Conservation (phyloP, 192 early-diverging fungal species). For the Backusella tuberculispora region DNA sequence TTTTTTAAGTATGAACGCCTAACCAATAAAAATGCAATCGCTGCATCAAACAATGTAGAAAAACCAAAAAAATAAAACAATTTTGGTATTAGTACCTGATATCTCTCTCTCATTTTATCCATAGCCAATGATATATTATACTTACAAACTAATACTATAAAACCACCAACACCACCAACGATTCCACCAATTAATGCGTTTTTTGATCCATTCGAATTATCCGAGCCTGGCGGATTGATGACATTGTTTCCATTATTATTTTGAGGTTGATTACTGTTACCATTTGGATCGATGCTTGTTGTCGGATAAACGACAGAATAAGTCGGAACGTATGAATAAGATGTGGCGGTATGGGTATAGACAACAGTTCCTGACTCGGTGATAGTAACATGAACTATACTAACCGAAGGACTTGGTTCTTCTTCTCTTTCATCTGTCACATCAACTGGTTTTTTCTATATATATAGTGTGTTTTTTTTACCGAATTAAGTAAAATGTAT, state of each 20-base stretch:
- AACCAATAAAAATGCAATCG: constrained; percentile 9
- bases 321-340: background rate
- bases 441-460: background rate
- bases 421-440: background rate
- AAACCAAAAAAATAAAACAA: background rate
- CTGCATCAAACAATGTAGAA: background rate
- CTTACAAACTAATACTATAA: background rate
- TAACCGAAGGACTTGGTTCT: background rate
- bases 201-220: background rate
- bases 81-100: background rate
- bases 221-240: background rate
- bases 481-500: background rate
- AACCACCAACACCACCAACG: background rate
- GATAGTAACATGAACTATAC: background rate
- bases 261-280: background rate
- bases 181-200: background rate
- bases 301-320: background rate
- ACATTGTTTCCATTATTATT: background rate
- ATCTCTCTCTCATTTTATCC: background rate
- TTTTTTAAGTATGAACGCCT: constrained; percentile 2
- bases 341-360: constrained; percentile 9
- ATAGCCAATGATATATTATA: too few relatives aligned
- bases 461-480: background rate
- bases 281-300: background rate
- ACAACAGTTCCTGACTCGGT: background rate